phyloP scores from a whole-genome alignment of 163 green algal species.

The Chlorella variabilis region DNA sequence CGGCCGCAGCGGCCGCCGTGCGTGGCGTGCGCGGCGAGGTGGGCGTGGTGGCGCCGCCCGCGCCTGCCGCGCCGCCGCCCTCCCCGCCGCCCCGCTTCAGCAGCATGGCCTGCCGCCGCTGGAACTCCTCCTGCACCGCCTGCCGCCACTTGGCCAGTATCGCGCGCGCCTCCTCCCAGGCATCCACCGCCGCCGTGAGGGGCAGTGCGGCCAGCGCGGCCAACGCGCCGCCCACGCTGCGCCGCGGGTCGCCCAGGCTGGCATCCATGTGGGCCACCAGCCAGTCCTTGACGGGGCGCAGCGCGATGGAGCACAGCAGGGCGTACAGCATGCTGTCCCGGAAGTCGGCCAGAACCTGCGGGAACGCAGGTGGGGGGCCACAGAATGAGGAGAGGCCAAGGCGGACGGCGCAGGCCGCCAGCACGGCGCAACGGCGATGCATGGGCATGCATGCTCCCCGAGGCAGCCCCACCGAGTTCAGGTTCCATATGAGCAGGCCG shows the following conservation, averaged over 20 bases:
- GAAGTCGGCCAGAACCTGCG: slow-evolving; percentile 49
- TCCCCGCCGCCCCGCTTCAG: not conserved
- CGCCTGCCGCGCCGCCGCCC: not conserved
- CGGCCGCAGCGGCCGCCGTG: not conserved
- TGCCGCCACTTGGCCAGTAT: slow-evolving; percentile 36
- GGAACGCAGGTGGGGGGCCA: not conserved
- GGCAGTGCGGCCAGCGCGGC: slow-evolving; percentile 17
- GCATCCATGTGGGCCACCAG: slow-evolving; percentile 44
- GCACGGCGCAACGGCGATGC: not conserved
- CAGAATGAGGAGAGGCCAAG: too few species aligned
- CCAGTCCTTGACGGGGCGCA: slow-evolving; percentile 55
- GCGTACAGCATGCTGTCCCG: slow-evolving; percentile 58
- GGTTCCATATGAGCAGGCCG: slow-evolving; percentile 42
- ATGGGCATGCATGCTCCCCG: not conserved
- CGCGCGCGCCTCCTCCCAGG: slow-evolving; percentile 24
- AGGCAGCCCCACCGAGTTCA: slow-evolving; percentile 41
- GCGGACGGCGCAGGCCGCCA: not conserved
- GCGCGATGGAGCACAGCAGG: slow-evolving; percentile 56
- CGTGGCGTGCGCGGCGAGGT: slow-evolving; percentile 20
- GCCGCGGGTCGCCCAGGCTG: slow-evolving; percentile 26
- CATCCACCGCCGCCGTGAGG: slow-evolving; percentile 22
- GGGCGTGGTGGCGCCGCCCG: not conserved
- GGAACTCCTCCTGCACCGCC: slow-evolving; percentile 32
- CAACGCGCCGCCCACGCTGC: slow-evolving; percentile 15
- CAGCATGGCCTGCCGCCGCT: slow-evolving; percentile 14